Evolutionary conservation across 163 green algal genomes (phyloP).

Genomic region (Prototheca wickerhamii): DNA sequence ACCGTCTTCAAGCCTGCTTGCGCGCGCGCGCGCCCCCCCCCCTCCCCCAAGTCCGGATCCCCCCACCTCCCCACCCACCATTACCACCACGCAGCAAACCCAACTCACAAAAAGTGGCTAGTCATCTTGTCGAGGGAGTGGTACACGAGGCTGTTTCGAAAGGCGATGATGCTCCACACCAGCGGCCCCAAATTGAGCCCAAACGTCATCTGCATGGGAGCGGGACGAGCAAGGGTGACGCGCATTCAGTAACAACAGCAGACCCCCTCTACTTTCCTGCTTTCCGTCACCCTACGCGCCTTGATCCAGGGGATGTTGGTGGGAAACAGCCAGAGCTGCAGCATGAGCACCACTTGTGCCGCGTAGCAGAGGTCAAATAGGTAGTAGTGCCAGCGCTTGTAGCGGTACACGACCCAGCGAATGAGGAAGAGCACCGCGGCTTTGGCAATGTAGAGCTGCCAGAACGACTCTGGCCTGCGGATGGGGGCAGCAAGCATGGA

Average conservation of each 20-base stretch:
- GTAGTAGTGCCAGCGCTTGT: slow-evolving; percentile 55
- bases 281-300: slow-evolving; percentile 18
- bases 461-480: slow-evolving; percentile 45
- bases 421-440: slow-evolving; percentile 20
- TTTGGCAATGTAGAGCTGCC: slow-evolving; percentile 57
- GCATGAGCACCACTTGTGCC: slow-evolving; percentile 42
- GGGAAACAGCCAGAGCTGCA: slow-evolving; percentile 55
- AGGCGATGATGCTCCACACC: slow-evolving; percentile 65
- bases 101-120: slow-evolving; percentile 22
- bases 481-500: neutral
- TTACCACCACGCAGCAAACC: neutral
- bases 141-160: slow-evolving; percentile 75
- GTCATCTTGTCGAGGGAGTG: slow-evolving; percentile 68
- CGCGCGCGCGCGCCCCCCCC: too few species aligned
- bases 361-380: slow-evolving; percentile 62
- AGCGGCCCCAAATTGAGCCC: slow-evolving; percentile 63
- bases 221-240: neutral
- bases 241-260: neutral
- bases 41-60: neutral
- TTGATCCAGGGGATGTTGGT: slow-evolving; percentile 39
- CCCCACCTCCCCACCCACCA: neutral
- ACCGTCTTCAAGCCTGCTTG: too few species aligned
- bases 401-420: slow-evolving; percentile 14
- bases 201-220: slow-evolving; percentile 55
- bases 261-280: neutral